Evolutionary conservation across 2,329 filamentous ascomycete genomes (phyloP), one percentile per base, ranked within the genome.

Genomic region (Claviceps capensis): DNA sequence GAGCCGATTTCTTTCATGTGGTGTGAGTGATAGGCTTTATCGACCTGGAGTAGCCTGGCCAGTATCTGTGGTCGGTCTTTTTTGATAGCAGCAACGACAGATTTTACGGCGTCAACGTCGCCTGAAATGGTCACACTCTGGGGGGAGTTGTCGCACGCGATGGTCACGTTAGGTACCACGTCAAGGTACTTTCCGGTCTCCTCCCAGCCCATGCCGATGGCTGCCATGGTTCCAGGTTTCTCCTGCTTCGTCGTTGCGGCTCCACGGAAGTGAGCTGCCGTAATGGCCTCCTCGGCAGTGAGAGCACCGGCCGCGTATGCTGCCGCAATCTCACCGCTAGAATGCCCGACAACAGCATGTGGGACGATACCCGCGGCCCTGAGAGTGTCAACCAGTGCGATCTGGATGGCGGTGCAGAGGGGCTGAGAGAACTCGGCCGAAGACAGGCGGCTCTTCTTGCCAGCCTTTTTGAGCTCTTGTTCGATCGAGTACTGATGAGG

Each of bases 371-470:
- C 58, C 55, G 61, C 65, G 1, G 55, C 62, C 1, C 60, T 53
- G 3, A 71, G 59, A 0, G 70, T 56, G 6, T 72, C 59, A 2
- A 66, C 67, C 2, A 75, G 56, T 0, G 64, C 75, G 2, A 81
- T 65, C 56, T 81, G 78, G 1, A 81, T 43, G 0, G 76, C 75
- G 0, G 76, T 79, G 49, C 72, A 78, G 1, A 77, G 58, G 0
- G 77, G 73, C 55, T 80, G 77, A 0, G 72, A 69, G 22, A 0
- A 72, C 67, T 17, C 66, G 57, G 8, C 67, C 42, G 0, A 75
- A 59, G 22, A 26, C 40, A 42, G 40, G 1, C 61, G 65, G 52
- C 14, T 49, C 40, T 17, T 49, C 40, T 41, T 22, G 5, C 1
- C 16, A 5, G 65, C 51, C 69, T 61, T 44, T 47, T 30, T 49